These are phyloP conservation scores for Dryas alaskensis DNA, from an alignment of 306 rosid species.

Conservation along the genomic window DNA sequence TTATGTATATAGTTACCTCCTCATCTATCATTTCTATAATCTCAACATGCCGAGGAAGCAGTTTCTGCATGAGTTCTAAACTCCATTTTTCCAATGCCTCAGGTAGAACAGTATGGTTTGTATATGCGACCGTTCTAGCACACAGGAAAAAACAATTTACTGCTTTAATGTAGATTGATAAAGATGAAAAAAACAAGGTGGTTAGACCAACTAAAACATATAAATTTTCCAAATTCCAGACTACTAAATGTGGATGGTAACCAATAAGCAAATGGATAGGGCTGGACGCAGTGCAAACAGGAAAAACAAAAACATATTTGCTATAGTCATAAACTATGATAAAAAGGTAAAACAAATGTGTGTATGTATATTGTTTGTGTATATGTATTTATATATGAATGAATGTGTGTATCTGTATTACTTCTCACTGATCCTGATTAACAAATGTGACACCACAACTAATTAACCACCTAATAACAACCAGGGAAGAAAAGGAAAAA, in stretches of 20 bases:
- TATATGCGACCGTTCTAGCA: constrained; percentile 88
- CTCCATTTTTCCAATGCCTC: constrained; percentile 99
- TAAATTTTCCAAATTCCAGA: background rate
- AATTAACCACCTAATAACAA: background rate
- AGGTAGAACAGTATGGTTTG: constrained; percentile 96
- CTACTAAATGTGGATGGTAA: background rate
- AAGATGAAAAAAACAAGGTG: background rate
- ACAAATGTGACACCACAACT: background rate
- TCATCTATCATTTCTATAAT: constrained; percentile 84
- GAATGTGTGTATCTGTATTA: too few relatives aligned
- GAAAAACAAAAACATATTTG: too few relatives aligned
- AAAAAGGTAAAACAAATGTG: too few relatives aligned
- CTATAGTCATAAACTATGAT: too few relatives aligned
- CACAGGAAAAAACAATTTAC: background rate
- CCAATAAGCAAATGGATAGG: background rate
- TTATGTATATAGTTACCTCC: constrained; percentile 56
- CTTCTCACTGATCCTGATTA: too few relatives aligned
- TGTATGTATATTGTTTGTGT: too few relatives aligned
- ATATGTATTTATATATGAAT: too few relatives aligned
- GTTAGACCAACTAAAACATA: background rate
- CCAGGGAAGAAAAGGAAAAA: background rate
- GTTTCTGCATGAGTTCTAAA: constrained; percentile 76
- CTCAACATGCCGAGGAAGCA: constrained; percentile 97
- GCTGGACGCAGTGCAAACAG: background rate
- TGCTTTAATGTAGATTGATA: too few relatives aligned